Percentiles rank a stretch among this genome's conserved stretches.
phyloP scores from a whole-genome alignment of 306 rosid species.

The Rosa chinensis region DNA sequence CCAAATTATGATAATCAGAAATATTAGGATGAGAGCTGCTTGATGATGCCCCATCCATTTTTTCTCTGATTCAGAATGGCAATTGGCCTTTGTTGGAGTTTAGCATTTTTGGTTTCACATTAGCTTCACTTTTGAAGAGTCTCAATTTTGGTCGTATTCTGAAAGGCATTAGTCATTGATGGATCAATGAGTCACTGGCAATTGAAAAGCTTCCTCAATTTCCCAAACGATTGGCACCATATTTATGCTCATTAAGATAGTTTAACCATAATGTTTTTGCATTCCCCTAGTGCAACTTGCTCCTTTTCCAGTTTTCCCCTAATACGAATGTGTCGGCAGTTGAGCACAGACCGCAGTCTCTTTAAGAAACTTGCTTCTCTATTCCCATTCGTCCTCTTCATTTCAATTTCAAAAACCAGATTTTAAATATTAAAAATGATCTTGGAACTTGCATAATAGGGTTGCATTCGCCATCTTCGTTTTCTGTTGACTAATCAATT shows the following conservation, averaged over 20 bases:
- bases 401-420: background rate
- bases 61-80: background rate
- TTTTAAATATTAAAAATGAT: background rate
- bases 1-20: slow-evolving; percentile 8
- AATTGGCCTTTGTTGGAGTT: background rate
- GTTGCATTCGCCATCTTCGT: background rate
- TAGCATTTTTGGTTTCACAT: background rate
- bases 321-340: background rate
- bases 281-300: background rate
- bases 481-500: background rate
- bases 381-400: background rate
- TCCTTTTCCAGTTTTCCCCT: background rate
- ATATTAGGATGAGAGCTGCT: background rate
- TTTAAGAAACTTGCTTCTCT: background rate
- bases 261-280: background rate
- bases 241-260: background rate
- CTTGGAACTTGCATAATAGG: background rate
- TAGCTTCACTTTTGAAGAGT: background rate
- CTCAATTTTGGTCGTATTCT: background rate
- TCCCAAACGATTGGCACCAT: background rate
- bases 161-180: background rate
- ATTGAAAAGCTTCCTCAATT: background rate
- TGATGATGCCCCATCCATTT: slow-evolving; percentile 12
- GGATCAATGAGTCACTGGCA: slow-evolving; percentile 2
- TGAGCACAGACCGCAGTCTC: background rate